Base-by-base conservation (phyloP, 2,329 filamentous ascomycete genomes). In the Trichoderma sp. region DNA sequence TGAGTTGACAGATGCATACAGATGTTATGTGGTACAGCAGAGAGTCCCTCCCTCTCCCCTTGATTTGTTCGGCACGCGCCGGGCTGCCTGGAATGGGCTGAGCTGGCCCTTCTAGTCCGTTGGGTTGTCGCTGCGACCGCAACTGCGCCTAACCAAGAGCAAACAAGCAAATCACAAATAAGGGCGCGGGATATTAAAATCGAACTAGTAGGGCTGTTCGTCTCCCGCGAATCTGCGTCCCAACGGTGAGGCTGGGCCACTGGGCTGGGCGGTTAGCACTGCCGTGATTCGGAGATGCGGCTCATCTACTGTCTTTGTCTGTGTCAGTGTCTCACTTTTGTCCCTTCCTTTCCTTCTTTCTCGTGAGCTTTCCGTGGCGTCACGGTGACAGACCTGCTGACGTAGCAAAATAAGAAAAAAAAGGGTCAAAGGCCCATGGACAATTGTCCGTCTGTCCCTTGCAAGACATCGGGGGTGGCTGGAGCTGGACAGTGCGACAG, bases 31-130 rank as follows among this genome's bases (percentile, higher is more conserved):
- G 47, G n/a, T 23, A 17, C 13, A 1, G 28, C 53, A 28, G 20
- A 28, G 15, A 26, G 53, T 6, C 15, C 6, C 28, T 4, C 28
- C 28, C 23, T 32, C 15, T 17, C 55, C 28, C 30, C 28, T 58
- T 32, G 28, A n/a, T 32, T 30, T 68, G 26, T 58, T 68, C 66
- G 66, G 66, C 66, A 68, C 66, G 66, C 57, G 36, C 66, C 66
- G 66, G 66, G 28, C 36, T 68, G 34, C 36, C 36, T 68, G 39
- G 23, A 28, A 57, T 61, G 36, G 36, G 17, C n/a, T 47, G n/a
- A 32, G 34, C 53, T 58, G 36, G 53, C 36, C 20, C 15, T 61
- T 43, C 39, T 36, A 34, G 23, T 30, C 20, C 30, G 32, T 59
- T 68, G 53, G 36, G 26, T 17, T 59, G n/a, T 66, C 43, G 20